Evolutionary conservation across 1,284 basidiomycete species (phyloP), one percentile per base, ranked within the genome.

Genomic region (Sphaerobolus stellatus): DNA sequence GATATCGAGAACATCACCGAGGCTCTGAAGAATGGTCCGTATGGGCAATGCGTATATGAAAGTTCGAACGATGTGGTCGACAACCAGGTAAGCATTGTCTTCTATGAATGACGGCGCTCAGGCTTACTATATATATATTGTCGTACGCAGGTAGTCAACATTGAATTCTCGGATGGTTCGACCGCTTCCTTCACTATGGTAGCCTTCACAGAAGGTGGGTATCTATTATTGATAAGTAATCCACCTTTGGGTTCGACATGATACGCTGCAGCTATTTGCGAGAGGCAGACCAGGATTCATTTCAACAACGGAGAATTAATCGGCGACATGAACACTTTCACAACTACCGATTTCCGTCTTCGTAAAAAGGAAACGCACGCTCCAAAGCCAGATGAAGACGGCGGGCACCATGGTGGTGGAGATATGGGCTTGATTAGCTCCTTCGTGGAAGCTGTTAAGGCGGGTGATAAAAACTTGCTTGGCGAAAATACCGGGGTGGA

Each of bases 141-240:
- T n/a, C n/a, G n/a, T 25, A 38, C 16, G 5, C 56, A 82, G 78
- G 83, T 91, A 40, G 90, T 92, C 59, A 92, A 91, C 67, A 71
- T 93, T 58, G 86, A 92, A 65, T 92, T 89, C 69, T 83, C 85
- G 20, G 82, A 81, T 48, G 88, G 89, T 20, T 76, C 81, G 20
- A 92, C 90, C 0, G 88, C 80, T 2, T 88, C 85, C 1, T 88
- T 93, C 68, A 92, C 90, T 18, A 92, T 93, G 89, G 79, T 90
- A 50, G 89, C 88, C 1, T 87, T 80, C 62, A 87, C 86, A 5
- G 53, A 54, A 49, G 53, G 53, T 54, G 44, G 33, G 36, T 41
- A 9, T 8, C n/a, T 11, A 58, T 56, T 30, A 50, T 6, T 18
- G 25, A 13, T 28, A 25, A 62, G 71, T 70, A 45, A 71, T 70